Conservation (phyloP, 2,329 filamentous ascomycete genomes). For the Nemania sp. region DNA sequence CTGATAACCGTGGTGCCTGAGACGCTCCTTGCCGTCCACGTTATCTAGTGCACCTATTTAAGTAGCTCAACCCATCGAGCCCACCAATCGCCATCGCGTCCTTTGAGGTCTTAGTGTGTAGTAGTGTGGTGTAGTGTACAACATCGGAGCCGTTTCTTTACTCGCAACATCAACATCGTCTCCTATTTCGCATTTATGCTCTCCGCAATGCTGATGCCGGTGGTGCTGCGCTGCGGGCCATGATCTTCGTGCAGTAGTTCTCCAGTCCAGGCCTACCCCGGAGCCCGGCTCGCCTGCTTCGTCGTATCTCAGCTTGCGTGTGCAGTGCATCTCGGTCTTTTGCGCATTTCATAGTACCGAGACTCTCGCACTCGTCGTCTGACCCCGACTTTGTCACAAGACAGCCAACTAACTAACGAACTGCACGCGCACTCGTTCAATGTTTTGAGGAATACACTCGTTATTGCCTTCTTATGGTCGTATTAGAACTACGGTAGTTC, state of each 20-base stretch:
- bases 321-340: not conserved
- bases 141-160: not conserved
- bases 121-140: no score
- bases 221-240: not conserved
- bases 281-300: not conserved
- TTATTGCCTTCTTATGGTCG: constrained; percentile 3
- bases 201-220: no score
- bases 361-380: not conserved
- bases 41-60: no score
- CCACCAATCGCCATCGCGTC: no score
- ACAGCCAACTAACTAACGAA: not conserved
- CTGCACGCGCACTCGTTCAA: constrained; percentile 10
- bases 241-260: not conserved
- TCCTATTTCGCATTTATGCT: no score
- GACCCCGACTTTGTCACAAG: not conserved
- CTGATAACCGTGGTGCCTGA: no score
- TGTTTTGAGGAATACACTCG: constrained; percentile 9
- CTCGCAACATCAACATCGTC: not conserved
- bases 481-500: no score
- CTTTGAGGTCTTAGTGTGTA: no score
- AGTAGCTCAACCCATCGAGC: no score
- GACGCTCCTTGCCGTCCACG: no score
- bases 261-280: not conserved
- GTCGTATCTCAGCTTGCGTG: not conserved
- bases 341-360: not conserved